Percentiles rank a stretch among this genome's conserved stretches.
Conservation (phyloP, 495 filamentous ascomycete genomes). For the Cryomyces antarcticus region DNA sequence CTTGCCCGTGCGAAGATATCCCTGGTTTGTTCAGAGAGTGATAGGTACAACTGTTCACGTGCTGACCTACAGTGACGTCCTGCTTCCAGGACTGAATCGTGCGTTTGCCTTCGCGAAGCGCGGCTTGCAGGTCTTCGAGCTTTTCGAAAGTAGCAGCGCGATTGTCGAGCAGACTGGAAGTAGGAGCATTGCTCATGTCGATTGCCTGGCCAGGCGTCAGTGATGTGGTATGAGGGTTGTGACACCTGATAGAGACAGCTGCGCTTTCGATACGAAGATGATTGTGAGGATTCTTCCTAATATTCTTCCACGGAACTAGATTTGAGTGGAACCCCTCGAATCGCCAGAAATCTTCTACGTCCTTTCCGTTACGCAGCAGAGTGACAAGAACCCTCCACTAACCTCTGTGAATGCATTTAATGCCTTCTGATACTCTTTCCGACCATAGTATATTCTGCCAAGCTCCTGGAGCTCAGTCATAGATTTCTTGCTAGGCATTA, state of each 20-base stretch:
- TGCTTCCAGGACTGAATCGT: slow-evolving; percentile 34
- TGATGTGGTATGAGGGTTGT: background rate
- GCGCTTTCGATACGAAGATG: too few relatives aligned
- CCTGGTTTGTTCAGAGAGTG: too few relatives aligned
- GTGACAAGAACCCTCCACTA: too few relatives aligned
- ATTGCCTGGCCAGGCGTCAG: background rate
- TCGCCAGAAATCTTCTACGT: too few relatives aligned
- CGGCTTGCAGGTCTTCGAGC: slow-evolving; percentile 29
- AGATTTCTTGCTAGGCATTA: background rate
- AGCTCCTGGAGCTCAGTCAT: background rate
- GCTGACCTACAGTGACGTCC: slow-evolving; percentile 26
- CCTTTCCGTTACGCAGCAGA: too few relatives aligned
- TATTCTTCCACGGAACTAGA: too few relatives aligned
- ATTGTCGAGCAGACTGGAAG: slow-evolving; percentile 31
- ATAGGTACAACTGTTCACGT: too few relatives aligned
- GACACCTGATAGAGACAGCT: too few relatives aligned
- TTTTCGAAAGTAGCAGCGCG: slow-evolving; percentile 41
- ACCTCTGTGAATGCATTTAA: slow-evolving; percentile 2
- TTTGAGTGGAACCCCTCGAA: too few relatives aligned
- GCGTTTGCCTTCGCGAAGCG: slow-evolving; percentile 35
- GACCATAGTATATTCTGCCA: background rate
- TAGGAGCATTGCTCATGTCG: background rate
- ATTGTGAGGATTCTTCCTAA: too few relatives aligned
- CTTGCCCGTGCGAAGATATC: slow-evolving; percentile 45
- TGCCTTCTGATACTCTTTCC: background rate